These are phyloP conservation scores for Verticillium dahliae DNA, from an alignment of 2,329 filamentous ascomycete genomes.

Conservation along the genomic window DNA sequence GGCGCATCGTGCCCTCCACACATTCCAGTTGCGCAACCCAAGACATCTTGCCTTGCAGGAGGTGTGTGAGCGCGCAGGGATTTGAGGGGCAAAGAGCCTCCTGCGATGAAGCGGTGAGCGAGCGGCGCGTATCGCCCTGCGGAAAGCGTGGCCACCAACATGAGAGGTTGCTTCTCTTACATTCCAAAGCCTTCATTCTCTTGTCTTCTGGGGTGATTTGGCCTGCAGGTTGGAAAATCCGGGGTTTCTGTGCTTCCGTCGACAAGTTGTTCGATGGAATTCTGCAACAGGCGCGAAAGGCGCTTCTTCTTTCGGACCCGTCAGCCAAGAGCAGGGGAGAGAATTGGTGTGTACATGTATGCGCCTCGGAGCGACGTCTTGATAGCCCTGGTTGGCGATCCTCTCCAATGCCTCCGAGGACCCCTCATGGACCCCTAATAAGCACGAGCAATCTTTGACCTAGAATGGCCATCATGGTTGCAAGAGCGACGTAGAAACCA, in stretches of 20 bases:
- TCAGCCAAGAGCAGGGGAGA: neutral
- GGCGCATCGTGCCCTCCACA: conserved; percentile 1
- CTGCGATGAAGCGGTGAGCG: conserved; percentile 12
- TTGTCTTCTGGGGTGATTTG: neutral
- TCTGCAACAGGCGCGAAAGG: neutral
- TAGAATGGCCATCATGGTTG: neutral
- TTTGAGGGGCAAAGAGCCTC: conserved; percentile 2
- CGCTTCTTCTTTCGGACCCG: neutral
- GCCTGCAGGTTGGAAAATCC: neutral
- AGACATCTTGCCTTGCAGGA: conserved; percentile 9
- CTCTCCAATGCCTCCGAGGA: neutral
- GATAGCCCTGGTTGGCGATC: neutral
- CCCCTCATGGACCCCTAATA: neutral
- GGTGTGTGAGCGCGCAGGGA: conserved; percentile 6
- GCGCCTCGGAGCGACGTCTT: neutral
- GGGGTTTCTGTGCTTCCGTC: neutral
- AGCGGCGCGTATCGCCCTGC: conserved; percentile 9
- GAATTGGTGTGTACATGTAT: neutral
- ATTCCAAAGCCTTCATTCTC: neutral
- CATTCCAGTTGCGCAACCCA: conserved; percentile 5
- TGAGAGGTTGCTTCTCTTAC: neutral
- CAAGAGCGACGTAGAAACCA: neutral
- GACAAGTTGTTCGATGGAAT: neutral
- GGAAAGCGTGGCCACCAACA: neutral
- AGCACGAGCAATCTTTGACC: neutral